Evolutionary conservation across 2,329 filamentous ascomycete species (phyloP), one percentile per base, ranked within the genome.

Genomic region (Fusarium floridanum): DNA sequence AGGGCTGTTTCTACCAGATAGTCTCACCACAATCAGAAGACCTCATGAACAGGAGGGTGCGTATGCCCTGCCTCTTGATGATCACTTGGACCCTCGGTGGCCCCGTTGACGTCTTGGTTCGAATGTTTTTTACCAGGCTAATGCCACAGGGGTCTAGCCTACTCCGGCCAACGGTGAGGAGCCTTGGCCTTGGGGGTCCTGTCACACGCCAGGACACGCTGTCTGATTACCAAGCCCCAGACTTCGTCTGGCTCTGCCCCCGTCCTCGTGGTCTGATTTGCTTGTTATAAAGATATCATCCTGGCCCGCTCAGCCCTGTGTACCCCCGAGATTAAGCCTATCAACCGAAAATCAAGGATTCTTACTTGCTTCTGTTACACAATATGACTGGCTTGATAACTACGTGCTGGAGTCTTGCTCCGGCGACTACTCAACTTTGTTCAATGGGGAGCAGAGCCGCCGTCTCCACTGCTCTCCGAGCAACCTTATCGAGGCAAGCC

Each of bases 191-290:
- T 41, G 8, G 24, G 43, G 1, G n/a, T n/a, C 50, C 43, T 29
- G 56, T 63, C 63, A 63, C 2, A 8, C 20, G 37, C n/a, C 14
- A 29, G 2, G 10, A 20, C 20, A 16, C 16, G 12, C n/a, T 57
- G 36, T 22, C 48, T 53, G 32, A 56, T 67, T 67, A 63, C 45
- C 64, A 67, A 63, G 64, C 64, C 36, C 27, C 32, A 34, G 32
- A 34, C 32, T 34, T 6, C 11, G 3, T 32, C 29, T 32, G 29
- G 29, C 3, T 32, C 29, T 32, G 29, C 29, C 29, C 32, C 32
- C 32, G 20, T 45, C 39, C 16, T 41, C 43, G 20, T 68, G 69
- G 69, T 29, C 50, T 67, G 69, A 71, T 50, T 36, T 71, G 50
- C 4, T 45, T 66, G 55, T 55, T 60, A 60, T 36, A 53, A 16